Evolutionary conservation across 352 stramenopile species (phyloP).

Genomic region (Phytopythium ostracodes): DNA sequence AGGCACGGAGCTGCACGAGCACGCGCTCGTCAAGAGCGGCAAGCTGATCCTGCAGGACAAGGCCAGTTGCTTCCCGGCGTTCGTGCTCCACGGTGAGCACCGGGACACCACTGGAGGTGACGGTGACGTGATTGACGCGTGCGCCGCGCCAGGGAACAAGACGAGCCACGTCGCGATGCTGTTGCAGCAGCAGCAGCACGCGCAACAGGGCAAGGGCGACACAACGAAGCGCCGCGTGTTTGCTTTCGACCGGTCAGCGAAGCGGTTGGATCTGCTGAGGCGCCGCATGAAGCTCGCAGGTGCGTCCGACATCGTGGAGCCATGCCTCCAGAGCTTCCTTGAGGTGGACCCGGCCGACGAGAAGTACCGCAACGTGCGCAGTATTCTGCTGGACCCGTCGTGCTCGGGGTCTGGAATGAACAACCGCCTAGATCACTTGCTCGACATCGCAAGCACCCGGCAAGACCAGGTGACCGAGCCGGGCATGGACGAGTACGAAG

Average conservation of each 20-base stretch:
- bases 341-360: constrained; percentile 68
- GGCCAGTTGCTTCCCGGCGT: constrained; percentile 95
- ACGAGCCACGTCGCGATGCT: constrained; percentile 96
- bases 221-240: constrained; percentile 81
- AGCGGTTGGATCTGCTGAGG: constrained; percentile 87
- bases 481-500: constrained; percentile 35
- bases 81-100: constrained; percentile 88
- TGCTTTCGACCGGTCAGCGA: constrained; percentile 91
- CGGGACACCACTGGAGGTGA: constrained; percentile 34
- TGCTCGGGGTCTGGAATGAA: constrained; percentile 97
- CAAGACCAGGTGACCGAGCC: constrained; percentile 36
- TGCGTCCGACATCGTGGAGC: constrained; percentile 71
- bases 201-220: constrained; percentile 32
- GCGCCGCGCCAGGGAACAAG: constrained; percentile 98
- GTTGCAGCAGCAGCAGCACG: constrained; percentile 61
- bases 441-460: constrained; percentile 78
- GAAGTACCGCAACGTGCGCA: constrained; percentile 86
- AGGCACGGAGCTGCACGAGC: constrained; percentile 82
- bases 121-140: constrained; percentile 94
- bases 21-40: constrained; percentile 73
- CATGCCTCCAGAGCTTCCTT: constrained; percentile 92
- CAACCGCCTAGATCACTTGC: constrained; percentile 89
- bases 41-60: constrained; percentile 97
- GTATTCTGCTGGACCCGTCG: constrained; percentile 95
- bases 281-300: constrained; percentile 82